These are phyloP conservation scores for Hammondia hammondi DNA, from an alignment of 169 alveolate genomes.

Conservation along the genomic window DNA sequence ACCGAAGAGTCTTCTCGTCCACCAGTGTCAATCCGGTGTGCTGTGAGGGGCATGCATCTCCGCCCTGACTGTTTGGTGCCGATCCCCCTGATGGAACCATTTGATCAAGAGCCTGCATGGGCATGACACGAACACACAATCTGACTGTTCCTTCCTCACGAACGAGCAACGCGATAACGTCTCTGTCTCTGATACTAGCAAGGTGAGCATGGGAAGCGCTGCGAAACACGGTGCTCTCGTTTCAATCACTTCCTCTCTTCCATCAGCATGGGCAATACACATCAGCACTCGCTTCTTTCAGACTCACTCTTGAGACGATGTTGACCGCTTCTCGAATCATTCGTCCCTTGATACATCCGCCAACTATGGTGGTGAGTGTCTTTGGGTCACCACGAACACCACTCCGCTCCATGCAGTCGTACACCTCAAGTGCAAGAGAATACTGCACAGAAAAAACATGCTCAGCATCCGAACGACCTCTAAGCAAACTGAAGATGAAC, in stretches of 20 bases:
- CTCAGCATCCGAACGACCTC: neutral
- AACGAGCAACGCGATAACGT: too few relatives aligned
- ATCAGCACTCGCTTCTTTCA: neutral
- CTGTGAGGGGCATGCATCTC: neutral
- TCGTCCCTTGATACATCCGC: slow-evolving; percentile 67
- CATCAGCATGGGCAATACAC: too few relatives aligned
- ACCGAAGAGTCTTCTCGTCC: slow-evolving; percentile 38
- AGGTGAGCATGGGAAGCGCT: too few relatives aligned
- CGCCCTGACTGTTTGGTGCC: neutral
- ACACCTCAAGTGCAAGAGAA: slow-evolving; percentile 62
- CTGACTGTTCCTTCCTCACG: too few relatives aligned
- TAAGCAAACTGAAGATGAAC: neutral
- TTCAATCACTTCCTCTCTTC: too few relatives aligned
- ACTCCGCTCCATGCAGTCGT: slow-evolving; percentile 63
- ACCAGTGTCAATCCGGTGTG: neutral
- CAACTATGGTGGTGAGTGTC: slow-evolving; percentile 68
- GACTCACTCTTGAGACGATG: slow-evolving; percentile 60
- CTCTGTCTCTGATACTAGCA: too few relatives aligned
- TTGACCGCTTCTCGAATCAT: slow-evolving; percentile 62
- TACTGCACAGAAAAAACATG: slow-evolving; percentile 43
- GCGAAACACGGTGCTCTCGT: too few relatives aligned
- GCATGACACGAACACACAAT: neutral
- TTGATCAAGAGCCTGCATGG: slow-evolving; percentile 17
- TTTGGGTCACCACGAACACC: slow-evolving; percentile 70
- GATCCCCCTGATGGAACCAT: neutral